Percentiles rank a stretch among this genome's conserved stretches.
These are phyloP conservation scores for Aspergillus cristatus DNA, from an alignment of 495 filamentous ascomycete species.

Conservation along the genomic window DNA sequence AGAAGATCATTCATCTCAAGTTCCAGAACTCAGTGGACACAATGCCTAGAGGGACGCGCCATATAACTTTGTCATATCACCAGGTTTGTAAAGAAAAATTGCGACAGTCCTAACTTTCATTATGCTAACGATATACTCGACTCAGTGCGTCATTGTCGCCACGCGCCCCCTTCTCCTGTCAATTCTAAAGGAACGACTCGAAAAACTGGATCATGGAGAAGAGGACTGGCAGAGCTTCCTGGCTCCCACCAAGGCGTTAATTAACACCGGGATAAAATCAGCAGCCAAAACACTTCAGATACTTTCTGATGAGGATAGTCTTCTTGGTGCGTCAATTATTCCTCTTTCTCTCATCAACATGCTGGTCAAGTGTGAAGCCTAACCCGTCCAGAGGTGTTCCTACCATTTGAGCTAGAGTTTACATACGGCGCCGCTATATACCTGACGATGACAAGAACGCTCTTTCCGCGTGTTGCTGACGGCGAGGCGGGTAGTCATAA, in stretches of 20 bases:
- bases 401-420: slow-evolving; percentile 31
- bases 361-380: background rate
- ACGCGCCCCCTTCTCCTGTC: slow-evolving; percentile 29
- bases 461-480: slow-evolving; percentile 18
- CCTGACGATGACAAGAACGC: slow-evolving; percentile 20
- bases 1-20: slow-evolving; percentile 17
- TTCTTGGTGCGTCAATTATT: slow-evolving; percentile 19
- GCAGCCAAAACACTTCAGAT: slow-evolving; percentile 27
- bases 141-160: slow-evolving; percentile 28
- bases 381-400: slow-evolving; percentile 23
- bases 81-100: slow-evolving; percentile 14
- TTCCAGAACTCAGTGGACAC: slow-evolving; percentile 18
- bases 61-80: slow-evolving; percentile 29
- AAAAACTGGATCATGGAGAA: slow-evolving; percentile 14
- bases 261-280: slow-evolving; percentile 29
- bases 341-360: background rate
- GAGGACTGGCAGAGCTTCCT: slow-evolving; percentile 22
- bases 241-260: slow-evolving; percentile 17
- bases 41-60: slow-evolving; percentile 23
- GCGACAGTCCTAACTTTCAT: background rate
- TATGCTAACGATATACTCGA: background rate
- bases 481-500: slow-evolving; percentile 9
- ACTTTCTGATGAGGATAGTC: slow-evolving; percentile 19
- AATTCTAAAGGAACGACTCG: slow-evolving; percentile 22
- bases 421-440: slow-evolving; percentile 26